phyloP scores from a whole-genome alignment of 768 basidiomycete genomes.

The Phylloporus arenicola region DNA sequence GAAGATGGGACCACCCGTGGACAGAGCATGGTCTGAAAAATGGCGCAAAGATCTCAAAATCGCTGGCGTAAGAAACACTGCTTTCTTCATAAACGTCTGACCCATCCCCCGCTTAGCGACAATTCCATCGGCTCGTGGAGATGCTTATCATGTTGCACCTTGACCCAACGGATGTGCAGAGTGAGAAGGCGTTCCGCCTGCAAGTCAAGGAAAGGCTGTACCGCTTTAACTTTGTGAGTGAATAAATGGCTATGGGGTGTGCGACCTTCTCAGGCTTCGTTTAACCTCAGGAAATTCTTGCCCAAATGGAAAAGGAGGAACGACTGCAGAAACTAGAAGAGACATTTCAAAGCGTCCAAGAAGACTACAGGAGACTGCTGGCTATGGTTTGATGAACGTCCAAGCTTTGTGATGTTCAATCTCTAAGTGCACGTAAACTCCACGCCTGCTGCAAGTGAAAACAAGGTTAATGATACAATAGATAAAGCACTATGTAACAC shows the following conservation, averaged over 20 bases:
- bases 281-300: slow-evolving; percentile 60
- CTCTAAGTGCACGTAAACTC: slow-evolving; percentile 1
- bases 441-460: neutral
- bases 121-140: slow-evolving; percentile 88
- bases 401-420: slow-evolving; percentile 6
- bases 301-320: slow-evolving; percentile 83
- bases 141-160: slow-evolving; percentile 79
- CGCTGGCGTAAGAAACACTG: slow-evolving; percentile 57
- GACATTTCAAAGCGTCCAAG: slow-evolving; percentile 81
- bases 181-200: slow-evolving; percentile 66
- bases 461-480: slow-evolving; percentile 21
- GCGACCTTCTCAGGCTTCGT: slow-evolving; percentile 1
- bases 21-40: slow-evolving; percentile 71
- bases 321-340: slow-evolving; percentile 86
- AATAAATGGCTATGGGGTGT: neutral
- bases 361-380: slow-evolving; percentile 82
- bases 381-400: slow-evolving; percentile 35
- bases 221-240: slow-evolving; percentile 87
- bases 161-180: slow-evolving; percentile 52
- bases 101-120: slow-evolving; percentile 51
- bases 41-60: slow-evolving; percentile 85
- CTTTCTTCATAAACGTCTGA: neutral
- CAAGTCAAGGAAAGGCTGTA: slow-evolving; percentile 95
- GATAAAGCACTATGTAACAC: slow-evolving; percentile 13
- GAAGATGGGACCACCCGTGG: slow-evolving; percentile 71